phyloP scores from a whole-genome alignment of 352 stramenopile genomes.

The Pythium volutum region DNA sequence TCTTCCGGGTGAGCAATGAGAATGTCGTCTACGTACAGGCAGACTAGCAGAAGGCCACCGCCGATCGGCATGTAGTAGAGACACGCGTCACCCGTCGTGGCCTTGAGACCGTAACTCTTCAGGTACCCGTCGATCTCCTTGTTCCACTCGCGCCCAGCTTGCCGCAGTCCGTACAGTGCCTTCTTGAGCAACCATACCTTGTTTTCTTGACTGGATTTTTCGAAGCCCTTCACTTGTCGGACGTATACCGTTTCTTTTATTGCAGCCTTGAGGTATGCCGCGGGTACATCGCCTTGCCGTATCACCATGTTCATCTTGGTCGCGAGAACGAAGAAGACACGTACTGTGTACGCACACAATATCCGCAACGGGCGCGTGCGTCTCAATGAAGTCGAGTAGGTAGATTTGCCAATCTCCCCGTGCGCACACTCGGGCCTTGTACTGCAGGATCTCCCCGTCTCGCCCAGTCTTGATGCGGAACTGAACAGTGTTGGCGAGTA shows the following conservation, averaged over 20 bases:
- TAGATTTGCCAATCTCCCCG: not conserved
- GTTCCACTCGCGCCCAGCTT: constrained; percentile 27
- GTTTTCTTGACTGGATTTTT: not conserved
- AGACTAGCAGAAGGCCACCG: constrained; percentile 18
- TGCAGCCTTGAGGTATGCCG: constrained; percentile 9
- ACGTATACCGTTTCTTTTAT: constrained; percentile 6
- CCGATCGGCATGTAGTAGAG: constrained; percentile 14
- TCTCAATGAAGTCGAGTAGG: constrained; percentile 5
- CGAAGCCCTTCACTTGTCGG: constrained; percentile 3
- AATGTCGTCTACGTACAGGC: constrained; percentile 34
- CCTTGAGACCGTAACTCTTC: not conserved
- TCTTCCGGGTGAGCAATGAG: constrained; percentile 1
- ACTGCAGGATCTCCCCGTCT: not conserved
- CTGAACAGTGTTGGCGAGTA: constrained; percentile 15
- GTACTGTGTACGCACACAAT: constrained; percentile 5
- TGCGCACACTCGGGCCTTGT: constrained; percentile 9
- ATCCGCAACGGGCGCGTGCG: constrained; percentile 7
- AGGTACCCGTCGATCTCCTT: too few relatives aligned
- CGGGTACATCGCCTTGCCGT: constrained; percentile 14
- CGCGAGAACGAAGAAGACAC: constrained; percentile 16
- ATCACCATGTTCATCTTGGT: not conserved
- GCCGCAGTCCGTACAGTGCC: constrained; percentile 31
- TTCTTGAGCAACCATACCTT: constrained; percentile 22
- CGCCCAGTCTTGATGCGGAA: constrained; percentile 8
- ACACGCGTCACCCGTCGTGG: constrained; percentile 22